Evolutionary conservation across 208 protist genomes (phyloP), one percentile per base, ranked within the genome.

Genomic region (Trypanosoma conorhini): DNA sequence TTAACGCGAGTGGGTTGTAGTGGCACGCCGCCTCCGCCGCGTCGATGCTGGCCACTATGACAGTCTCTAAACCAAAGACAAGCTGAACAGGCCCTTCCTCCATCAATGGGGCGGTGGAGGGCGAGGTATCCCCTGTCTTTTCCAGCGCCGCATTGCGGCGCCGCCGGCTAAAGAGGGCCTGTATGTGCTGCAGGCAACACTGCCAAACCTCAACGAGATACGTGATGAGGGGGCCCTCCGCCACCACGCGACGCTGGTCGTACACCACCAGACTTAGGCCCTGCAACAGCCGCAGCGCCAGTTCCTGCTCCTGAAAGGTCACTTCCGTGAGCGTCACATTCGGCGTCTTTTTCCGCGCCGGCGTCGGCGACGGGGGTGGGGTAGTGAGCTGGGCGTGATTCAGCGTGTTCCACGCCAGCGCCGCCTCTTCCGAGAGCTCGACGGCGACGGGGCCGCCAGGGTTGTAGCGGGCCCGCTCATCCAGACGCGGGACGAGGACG

Each of bases 21-120:
- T 96, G 91, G 77, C 91, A 96, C 17, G 83, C 82, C 26, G 89
- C 88, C 79, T 94, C 91, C 24, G 93, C 79, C 19, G 82, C 83
- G 46, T 96, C 88, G 12, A 94, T 81, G 33, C 83, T 73, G 7
- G 91, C 87, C 15, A 94, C 54, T 5, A 96, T 44, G 13, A 93
- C 85, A 21, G 70, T 76, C 52, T 83, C 70, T 44, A 89, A 73
- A 17, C 72, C 77, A 0, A 67, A 30, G 26, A 87, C 68, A 13
- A 93, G 66, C 10, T 72, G 67, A n/a, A 92, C 80, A 26, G 62
- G 66, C 51, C 62, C 66, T 10, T 70, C 68, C 9, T 81, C 46
- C 51, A 48, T 1, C 57, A 67, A 15, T 8, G 58, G 9, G 1
- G 44, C n/a, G 35, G 59, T 7, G 22, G 24, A 26, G 9, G 30